A percentile compares a stretch with the other conserved stretches of the same genome.
phyloP scores from a whole-genome alignment of 345 rosid genomes.

The Citrus sp. region DNA sequence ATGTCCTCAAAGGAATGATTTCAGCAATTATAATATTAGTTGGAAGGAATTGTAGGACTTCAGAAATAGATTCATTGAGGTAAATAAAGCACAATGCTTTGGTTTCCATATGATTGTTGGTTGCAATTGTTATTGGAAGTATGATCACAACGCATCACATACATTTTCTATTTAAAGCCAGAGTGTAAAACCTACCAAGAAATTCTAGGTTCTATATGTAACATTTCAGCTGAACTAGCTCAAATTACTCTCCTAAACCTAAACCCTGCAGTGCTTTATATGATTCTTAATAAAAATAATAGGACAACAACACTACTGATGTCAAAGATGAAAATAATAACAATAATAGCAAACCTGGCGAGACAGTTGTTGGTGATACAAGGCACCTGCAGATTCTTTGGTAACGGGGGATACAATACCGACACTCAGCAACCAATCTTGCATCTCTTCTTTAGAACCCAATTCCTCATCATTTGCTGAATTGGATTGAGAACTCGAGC shows the following conservation, averaged over 20 bases:
- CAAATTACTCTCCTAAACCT: neutral
- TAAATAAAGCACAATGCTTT: neutral
- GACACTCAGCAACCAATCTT: conserved; percentile 91
- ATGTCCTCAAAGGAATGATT: neutral
- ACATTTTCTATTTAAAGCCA: neutral
- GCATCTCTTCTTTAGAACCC: conserved; percentile 95
- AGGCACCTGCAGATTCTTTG: conserved; percentile 91
- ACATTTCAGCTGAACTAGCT: neutral
- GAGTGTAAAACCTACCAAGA: neutral
- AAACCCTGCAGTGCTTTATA: neutral
- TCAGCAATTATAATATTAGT: neutral
- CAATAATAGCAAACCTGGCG: conserved; percentile 64
- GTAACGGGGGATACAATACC: conserved; percentile 97
- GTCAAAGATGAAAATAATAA: neutral
- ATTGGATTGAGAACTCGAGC: conserved; percentile 49
- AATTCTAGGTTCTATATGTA: neutral
- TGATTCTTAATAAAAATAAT: neutral
- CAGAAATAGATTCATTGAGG: neutral
- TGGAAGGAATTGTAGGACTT: neutral
- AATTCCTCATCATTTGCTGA: conserved; percentile 68
- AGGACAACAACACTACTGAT: conserved; percentile 13
- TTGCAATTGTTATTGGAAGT: neutral
- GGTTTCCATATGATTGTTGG: neutral
- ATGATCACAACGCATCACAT: neutral
- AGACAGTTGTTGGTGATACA: conserved; percentile 85